A percentile compares a stretch with the other conserved stretches of the same genome.
Evolutionary conservation across 345 rosid genomes (phyloP).

Genomic region (Atalantia buxifolia): DNA sequence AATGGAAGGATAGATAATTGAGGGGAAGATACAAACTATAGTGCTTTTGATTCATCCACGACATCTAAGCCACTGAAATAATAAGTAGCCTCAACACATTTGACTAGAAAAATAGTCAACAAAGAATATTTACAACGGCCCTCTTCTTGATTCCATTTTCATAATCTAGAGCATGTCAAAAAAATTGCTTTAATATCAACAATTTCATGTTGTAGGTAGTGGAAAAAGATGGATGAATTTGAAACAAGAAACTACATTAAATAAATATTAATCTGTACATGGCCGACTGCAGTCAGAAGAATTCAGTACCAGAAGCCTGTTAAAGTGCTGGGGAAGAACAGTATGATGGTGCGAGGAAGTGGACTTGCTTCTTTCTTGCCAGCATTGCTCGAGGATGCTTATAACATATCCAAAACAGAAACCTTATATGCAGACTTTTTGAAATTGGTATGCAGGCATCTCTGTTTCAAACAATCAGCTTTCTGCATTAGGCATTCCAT

Average conservation of each 20-base stretch:
- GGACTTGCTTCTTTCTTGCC: neutral
- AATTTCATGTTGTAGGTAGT: neutral
- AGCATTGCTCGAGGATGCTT: neutral
- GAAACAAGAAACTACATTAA: neutral
- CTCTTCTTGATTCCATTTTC: neutral
- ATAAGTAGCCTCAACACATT: neutral
- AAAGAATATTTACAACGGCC: neutral
- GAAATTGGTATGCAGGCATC: neutral
- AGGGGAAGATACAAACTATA: neutral
- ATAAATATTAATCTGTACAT: slow-evolving; percentile 12
- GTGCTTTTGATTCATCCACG: neutral
- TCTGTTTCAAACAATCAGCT: neutral
- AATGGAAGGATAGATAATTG: neutral
- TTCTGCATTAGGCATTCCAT: neutral
- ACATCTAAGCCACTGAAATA: neutral
- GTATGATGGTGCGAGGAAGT: neutral
- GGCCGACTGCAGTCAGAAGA: slow-evolving; percentile 21
- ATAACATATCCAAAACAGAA: neutral
- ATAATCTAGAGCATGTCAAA: neutral
- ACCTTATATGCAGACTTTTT: neutral
- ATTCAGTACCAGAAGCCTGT: slow-evolving; percentile 12
- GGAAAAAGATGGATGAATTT: neutral
- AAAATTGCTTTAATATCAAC: neutral
- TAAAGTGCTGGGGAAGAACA: slow-evolving; percentile 8
- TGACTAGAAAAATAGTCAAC: neutral